Percentiles rank a stretch among this genome's conserved stretches.
phyloP scores from a whole-genome alignment of 345 rosid genomes.

The Brassica rapa region DNA sequence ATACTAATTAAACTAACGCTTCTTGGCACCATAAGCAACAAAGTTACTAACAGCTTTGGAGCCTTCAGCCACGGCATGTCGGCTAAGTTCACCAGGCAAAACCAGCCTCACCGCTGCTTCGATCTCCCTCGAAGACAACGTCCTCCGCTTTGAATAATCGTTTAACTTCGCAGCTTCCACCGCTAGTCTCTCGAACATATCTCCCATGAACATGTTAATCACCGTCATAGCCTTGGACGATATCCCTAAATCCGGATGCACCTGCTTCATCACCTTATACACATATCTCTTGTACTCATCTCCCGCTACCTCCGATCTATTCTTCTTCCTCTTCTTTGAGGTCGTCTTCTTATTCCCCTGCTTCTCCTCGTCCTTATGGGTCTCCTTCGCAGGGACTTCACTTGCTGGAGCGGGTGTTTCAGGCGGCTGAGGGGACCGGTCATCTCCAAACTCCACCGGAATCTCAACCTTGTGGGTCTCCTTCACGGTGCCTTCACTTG shows the following conservation, averaged over 20 bases:
- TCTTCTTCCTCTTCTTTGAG: slow-evolving; percentile 31
- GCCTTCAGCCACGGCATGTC: slow-evolving; percentile 76
- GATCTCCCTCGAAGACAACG: slow-evolving; percentile 69
- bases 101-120: slow-evolving; percentile 67
- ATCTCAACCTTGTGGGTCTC: slow-evolving; percentile 8
- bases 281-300: slow-evolving; percentile 66
- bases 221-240: slow-evolving; percentile 71
- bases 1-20: slow-evolving; percentile 9
- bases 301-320: slow-evolving; percentile 30
- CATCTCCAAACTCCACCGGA: slow-evolving; percentile 12
- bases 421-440: slow-evolving; percentile 30
- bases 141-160: slow-evolving; percentile 40
- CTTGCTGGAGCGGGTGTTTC: slow-evolving; percentile 18
- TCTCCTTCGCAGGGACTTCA: slow-evolving; percentile 24
- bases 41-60: slow-evolving; percentile 63
- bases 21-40: slow-evolving; percentile 29
- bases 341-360: slow-evolving; percentile 7
- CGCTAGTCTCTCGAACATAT: slow-evolving; percentile 74
- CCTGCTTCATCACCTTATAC: slow-evolving; percentile 63
- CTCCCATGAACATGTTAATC: slow-evolving; percentile 65
- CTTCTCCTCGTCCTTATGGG: not conserved
- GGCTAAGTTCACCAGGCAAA: slow-evolving; percentile 77
- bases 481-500: slow-evolving; percentile 19
- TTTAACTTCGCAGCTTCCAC: slow-evolving; percentile 59
- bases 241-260: slow-evolving; percentile 68